Conservation (phyloP, 2,329 filamentous ascomycete genomes). For the Apiospora aurea region DNA sequence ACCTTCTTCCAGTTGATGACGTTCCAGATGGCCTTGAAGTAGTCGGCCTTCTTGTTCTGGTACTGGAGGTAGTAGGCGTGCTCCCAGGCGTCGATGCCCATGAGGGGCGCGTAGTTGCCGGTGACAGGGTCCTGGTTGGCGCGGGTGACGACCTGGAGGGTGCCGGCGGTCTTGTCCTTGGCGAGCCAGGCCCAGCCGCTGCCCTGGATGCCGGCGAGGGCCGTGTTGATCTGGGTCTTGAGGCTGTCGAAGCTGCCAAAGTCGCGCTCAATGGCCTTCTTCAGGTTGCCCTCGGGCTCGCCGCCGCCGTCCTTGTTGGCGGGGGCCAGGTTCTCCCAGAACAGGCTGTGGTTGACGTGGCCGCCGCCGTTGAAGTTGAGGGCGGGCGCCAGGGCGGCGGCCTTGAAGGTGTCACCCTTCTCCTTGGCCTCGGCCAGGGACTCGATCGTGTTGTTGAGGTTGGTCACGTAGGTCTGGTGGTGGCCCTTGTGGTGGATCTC, state of each 20-base stretch:
- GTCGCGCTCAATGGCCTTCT: conserved; percentile 56
- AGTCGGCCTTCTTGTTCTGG: conserved; percentile 83
- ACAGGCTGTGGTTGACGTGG: conserved; percentile 71
- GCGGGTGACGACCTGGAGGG: conserved; percentile 65
- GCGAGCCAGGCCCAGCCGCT: conserved; percentile 75
- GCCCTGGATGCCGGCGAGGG: conserved; percentile 66
- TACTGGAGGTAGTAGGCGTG: conserved; percentile 70
- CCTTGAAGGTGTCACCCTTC: conserved; percentile 51
- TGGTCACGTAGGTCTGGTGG: conserved; percentile 83
- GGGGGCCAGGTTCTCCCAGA: conserved; percentile 74
- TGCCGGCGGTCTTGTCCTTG: conserved; percentile 55
- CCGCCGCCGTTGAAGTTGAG: conserved; percentile 74
- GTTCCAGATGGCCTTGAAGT: conserved; percentile 81
- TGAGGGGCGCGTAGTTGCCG: conserved; percentile 56
- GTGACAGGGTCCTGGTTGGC: conserved; percentile 70
- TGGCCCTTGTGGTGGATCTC: conserved; percentile 84
- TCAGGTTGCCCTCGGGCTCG: conserved; percentile 56
- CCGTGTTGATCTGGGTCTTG: conserved; percentile 59
- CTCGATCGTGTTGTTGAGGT: conserved; percentile 74
- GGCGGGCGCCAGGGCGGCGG: conserved; percentile 40
- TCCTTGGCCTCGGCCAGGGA: conserved; percentile 67
- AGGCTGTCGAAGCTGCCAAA: conserved; percentile 64
- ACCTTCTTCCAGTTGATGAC: conserved; percentile 73
- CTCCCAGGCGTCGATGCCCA: conserved; percentile 72
- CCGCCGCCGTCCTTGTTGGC: conserved; percentile 48